These are phyloP conservation scores for Neurospora africana DNA, from an alignment of 495 filamentous ascomycete genomes.

Conservation along the genomic window DNA sequence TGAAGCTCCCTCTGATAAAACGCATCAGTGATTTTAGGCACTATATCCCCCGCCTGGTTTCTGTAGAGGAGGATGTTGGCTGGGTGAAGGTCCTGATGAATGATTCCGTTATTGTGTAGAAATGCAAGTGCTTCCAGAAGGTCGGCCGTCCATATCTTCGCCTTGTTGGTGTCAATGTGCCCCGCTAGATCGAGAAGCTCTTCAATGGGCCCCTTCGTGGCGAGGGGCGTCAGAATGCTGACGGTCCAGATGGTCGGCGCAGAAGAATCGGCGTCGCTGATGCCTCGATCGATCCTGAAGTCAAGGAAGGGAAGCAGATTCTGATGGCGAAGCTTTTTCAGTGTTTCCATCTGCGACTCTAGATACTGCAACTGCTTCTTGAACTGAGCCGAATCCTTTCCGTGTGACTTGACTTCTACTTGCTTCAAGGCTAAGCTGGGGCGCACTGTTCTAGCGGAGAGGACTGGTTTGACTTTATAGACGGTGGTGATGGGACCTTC, in stretches of 20 bases:
- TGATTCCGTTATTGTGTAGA: constrained; percentile 68
- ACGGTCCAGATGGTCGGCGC: constrained; percentile 54
- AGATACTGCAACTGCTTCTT: constrained; percentile 59
- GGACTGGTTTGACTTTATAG: constrained; percentile 57
- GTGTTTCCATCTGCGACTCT: constrained; percentile 56
- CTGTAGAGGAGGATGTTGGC: constrained; percentile 63
- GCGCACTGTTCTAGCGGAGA: constrained; percentile 38
- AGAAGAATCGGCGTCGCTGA: constrained; percentile 27
- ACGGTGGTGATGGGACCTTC: constrained; percentile 49
- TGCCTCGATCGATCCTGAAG: constrained; percentile 57
- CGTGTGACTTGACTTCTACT: constrained; percentile 42
- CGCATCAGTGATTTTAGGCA: constrained; percentile 59
- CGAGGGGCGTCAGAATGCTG: constrained; percentile 65
- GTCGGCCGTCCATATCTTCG: constrained; percentile 76
- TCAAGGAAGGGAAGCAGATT: constrained; percentile 69
- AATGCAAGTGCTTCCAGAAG: constrained; percentile 84
- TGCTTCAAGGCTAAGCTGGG: constrained; percentile 64
- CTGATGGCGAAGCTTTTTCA: constrained; percentile 66
- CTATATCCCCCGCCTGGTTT: constrained; percentile 45
- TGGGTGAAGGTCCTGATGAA: constrained; percentile 70
- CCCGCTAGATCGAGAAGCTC: constrained; percentile 72
- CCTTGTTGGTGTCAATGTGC: constrained; percentile 57
- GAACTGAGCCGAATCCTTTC: constrained; percentile 43
- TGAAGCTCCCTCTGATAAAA: constrained; percentile 55
- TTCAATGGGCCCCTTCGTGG: constrained; percentile 69